Percentiles rank a stretch among this genome's conserved stretches.
These are phyloP conservation scores for Adansonia digitata DNA, from an alignment of 345 rosid species.

Conservation along the genomic window DNA sequence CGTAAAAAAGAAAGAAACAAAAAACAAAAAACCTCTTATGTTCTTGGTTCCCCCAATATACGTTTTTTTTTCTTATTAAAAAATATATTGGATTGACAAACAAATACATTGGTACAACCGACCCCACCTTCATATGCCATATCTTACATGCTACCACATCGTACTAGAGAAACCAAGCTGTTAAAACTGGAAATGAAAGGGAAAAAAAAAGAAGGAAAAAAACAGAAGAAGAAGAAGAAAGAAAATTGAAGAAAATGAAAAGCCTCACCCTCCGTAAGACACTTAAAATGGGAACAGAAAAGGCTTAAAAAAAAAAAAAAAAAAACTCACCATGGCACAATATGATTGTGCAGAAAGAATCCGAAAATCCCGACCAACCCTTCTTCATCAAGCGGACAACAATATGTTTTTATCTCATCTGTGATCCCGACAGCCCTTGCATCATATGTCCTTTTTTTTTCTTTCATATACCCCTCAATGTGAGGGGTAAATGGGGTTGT, in stretches of 20 bases:
- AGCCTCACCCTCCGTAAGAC: conserved; percentile 19
- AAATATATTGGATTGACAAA: conserved; percentile 26
- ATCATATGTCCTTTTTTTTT: no score
- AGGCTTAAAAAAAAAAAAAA: background rate
- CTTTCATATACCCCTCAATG: conserved; percentile 23
- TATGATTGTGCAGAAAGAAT: conserved; percentile 51
- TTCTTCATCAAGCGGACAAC: conserved; percentile 19
- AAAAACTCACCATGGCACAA: conserved; percentile 28
- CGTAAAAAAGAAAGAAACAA: no score
- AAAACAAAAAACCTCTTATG: no score
- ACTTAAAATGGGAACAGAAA: no score
- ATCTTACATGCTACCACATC: conserved; percentile 29
- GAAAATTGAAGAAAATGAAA: no score
- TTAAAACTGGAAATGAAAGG: conserved; percentile 23
- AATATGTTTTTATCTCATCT: conserved; percentile 22
- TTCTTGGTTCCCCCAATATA: conserved; percentile 8
- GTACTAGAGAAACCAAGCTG: conserved; percentile 29
- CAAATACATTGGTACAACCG: conserved; percentile 37
- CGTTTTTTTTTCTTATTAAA: background rate
- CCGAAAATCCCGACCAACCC: conserved; percentile 43
- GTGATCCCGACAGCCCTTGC: conserved; percentile 41
- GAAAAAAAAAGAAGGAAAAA: background rate
- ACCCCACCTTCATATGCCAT: conserved; percentile 36
- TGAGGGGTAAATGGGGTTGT: conserved; percentile 20
- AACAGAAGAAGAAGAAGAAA: background rate